Evolutionary conservation across 768 basidiomycete genomes (phyloP).

Genomic region (Glaciozyma antarctica): DNA sequence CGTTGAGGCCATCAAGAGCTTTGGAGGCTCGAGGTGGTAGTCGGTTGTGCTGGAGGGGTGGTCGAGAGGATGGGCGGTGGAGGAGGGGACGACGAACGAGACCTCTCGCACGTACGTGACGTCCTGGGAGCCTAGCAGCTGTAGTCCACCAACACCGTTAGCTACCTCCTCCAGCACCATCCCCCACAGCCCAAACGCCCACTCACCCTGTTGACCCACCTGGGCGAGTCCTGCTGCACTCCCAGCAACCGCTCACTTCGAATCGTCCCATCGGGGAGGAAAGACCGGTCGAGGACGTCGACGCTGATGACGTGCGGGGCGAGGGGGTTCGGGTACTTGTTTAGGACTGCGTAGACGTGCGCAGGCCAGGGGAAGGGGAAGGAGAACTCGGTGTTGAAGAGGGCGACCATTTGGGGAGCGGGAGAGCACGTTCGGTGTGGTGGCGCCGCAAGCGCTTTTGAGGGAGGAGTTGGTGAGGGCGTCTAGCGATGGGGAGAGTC

Average conservation of each 20-base stretch:
- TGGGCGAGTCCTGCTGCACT: slow-evolving; percentile 26
- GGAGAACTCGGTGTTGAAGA: slow-evolving; percentile 25
- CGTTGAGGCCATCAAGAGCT: slow-evolving; percentile 30
- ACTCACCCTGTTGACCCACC: slow-evolving; percentile 27
- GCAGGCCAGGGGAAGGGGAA: slow-evolving; percentile 28
- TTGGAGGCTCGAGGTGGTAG: slow-evolving; percentile 25
- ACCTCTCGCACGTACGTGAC: slow-evolving; percentile 30
- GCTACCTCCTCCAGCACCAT: background rate
- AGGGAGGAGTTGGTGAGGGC: too few relatives aligned
- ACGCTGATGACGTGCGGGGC: slow-evolving; percentile 30
- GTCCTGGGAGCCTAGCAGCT: slow-evolving; percentile 28
- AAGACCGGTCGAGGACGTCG: slow-evolving; percentile 20
- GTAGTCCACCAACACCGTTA: background rate
- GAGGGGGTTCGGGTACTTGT: slow-evolving; percentile 33
- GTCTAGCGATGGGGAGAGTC: too few relatives aligned
- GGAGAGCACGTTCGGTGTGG: background rate
- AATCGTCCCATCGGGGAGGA: slow-evolving; percentile 27
- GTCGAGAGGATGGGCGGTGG: slow-evolving; percentile 1
- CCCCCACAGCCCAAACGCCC: background rate
- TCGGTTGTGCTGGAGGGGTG: background rate
- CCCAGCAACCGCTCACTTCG: slow-evolving; percentile 28
- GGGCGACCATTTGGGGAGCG: background rate
- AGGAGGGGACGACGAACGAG: slow-evolving; percentile 29
- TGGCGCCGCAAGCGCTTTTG: too few relatives aligned
- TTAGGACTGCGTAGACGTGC: slow-evolving; percentile 27